Conservation (phyloP, 306 rosid species). For the Gastrolobium villosum region DNA sequence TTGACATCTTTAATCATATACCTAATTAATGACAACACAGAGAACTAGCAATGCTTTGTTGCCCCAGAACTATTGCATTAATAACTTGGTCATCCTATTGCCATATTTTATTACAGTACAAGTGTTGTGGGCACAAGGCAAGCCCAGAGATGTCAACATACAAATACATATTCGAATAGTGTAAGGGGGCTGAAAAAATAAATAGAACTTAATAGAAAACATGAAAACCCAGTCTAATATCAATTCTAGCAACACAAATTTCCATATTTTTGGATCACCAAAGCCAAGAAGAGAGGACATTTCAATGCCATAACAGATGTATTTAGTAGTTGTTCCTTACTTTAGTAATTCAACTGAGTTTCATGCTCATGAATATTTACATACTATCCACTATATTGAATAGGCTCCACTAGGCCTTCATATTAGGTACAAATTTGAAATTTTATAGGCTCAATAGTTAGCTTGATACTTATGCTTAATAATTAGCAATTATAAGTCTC, state of each 20-base stretch:
- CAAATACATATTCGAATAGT: neutral
- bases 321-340: neutral
- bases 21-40: too few species aligned
- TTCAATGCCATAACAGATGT: conserved; percentile 27
- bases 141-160: neutral
- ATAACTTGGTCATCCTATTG: neutral
- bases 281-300: conserved; percentile 6
- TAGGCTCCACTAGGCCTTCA: neutral
- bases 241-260: neutral
- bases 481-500: conserved; percentile 15
- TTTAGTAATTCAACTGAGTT: conserved; percentile 14
- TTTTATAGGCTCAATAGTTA: neutral
- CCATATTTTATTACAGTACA: too few species aligned
- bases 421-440: conserved; percentile 6
- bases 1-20: too few species aligned
- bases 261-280: conserved; percentile 5
- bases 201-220: neutral
- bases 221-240: neutral
- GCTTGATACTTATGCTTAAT: neutral
- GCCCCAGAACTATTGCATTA: neutral
- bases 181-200: neutral
- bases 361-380: conserved; percentile 14
- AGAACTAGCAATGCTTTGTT: too few species aligned
- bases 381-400: neutral
- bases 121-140: neutral